These are phyloP conservation scores for Citrus sp. DNA, from an alignment of 345 rosid genomes.

Conservation along the genomic window DNA sequence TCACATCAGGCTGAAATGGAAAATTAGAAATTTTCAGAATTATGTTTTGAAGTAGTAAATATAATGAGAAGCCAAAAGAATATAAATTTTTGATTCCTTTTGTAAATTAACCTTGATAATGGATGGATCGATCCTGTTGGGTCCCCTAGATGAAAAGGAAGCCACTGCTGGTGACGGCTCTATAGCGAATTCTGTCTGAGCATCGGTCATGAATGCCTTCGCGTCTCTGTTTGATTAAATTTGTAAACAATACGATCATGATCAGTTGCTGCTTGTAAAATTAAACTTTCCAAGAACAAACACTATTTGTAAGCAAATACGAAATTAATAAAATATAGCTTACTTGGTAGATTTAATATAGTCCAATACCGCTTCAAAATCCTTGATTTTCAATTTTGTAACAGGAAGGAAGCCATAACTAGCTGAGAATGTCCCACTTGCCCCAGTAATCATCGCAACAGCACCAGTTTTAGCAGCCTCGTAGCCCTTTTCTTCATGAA, in stretches of 20 bases:
- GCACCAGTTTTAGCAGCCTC: conserved; percentile 43
- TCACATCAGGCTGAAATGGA: conserved; percentile 51
- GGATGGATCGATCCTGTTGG: conserved; percentile 29
- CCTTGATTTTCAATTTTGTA: conserved; percentile 32
- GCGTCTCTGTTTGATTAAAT: conserved; percentile 25
- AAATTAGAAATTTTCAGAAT: neutral
- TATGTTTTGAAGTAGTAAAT: neutral
- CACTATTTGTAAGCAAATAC: neutral
- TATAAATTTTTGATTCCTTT: too few relatives aligned
- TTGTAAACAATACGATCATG: neutral
- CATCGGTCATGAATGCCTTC: conserved; percentile 19
- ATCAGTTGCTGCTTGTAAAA: neutral
- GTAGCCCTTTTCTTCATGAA: conserved; percentile 37
- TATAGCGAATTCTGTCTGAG: conserved; percentile 3
- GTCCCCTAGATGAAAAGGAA: conserved; percentile 39
- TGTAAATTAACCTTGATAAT: conserved; percentile 37
- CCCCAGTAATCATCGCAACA: conserved; percentile 44
- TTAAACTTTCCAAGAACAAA: neutral
- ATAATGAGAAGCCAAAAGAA: neutral
- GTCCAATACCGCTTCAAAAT: conserved; percentile 30
- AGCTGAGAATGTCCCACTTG: conserved; percentile 27
- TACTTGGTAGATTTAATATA: conserved; percentile 50
- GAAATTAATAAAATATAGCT: neutral
- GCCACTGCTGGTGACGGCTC: conserved; percentile 31
- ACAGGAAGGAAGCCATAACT: conserved; percentile 51